phyloP scores from a whole-genome alignment of 2,329 filamentous ascomycete species.

The Trichocomaceae sp. region DNA sequence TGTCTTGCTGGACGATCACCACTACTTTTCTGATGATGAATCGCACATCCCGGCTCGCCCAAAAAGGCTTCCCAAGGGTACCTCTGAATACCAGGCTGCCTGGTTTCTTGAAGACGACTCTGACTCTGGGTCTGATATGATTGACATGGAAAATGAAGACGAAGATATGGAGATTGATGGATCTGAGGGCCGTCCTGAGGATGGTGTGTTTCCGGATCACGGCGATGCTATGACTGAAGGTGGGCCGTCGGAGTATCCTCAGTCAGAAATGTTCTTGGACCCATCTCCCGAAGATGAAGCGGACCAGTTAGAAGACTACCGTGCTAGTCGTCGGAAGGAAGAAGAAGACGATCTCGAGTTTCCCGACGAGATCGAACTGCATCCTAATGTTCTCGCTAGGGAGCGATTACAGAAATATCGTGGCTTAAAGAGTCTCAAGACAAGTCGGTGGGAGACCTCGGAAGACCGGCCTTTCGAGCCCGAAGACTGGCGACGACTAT shows the following conservation, averaged over 20 bases:
- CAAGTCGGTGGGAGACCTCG: constrained; percentile 79
- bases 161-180: constrained; percentile 46
- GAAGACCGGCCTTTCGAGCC: constrained; percentile 85
- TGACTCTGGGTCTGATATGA: constrained; percentile 77
- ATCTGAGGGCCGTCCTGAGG: constrained; percentile 63
- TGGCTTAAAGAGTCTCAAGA: constrained; percentile 83
- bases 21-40: constrained; percentile 93
- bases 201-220: constrained; percentile 60
- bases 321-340: constrained; percentile 69
- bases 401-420: constrained; percentile 82
- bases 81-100: constrained; percentile 86
- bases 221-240: constrained; percentile 62
- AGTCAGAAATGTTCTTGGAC: constrained; percentile 86
- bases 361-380: constrained; percentile 92
- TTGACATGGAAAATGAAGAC: constrained; percentile 61
- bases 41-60: constrained; percentile 53
- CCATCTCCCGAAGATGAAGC: constrained; percentile 75
- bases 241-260: constrained; percentile 80
- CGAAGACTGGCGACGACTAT: constrained; percentile 77
- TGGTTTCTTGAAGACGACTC: constrained; percentile 85
- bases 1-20: constrained; percentile 89
- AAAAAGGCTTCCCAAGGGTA: constrained; percentile 78
- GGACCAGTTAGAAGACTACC: constrained; percentile 72
- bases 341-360: constrained; percentile 89
- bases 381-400: constrained; percentile 75